Conservation (phyloP, 106 monocot species). For the Apostasia shenzhenica region DNA sequence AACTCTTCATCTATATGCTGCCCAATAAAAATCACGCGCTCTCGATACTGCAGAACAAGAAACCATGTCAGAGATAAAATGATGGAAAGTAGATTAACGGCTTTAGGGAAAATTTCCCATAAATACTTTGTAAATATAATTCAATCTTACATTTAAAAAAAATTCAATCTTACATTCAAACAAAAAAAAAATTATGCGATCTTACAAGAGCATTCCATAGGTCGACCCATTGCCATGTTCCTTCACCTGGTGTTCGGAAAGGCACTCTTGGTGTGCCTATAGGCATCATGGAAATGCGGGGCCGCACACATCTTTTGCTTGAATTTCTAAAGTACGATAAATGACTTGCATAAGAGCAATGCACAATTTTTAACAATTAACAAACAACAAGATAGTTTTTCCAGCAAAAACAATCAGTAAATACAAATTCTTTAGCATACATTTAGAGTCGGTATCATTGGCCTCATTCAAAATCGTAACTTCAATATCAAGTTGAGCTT, state of each 20-base stretch:
- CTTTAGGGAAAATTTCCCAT: too few species aligned
- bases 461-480: too few species aligned
- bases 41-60: slow-evolving; percentile 62
- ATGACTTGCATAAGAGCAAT: slow-evolving; percentile 1
- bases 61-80: neutral
- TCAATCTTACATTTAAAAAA: neutral
- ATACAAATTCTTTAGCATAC: too few species aligned
- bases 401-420: neutral
- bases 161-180: neutral
- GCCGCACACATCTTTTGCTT: slow-evolving; percentile 26
- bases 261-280: slow-evolving; percentile 84
- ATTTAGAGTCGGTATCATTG: too few species aligned
- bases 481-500: too few species aligned
- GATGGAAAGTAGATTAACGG: too few species aligned
- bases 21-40: slow-evolving; percentile 88
- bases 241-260: slow-evolving; percentile 78
- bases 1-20: slow-evolving; percentile 87
- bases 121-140: neutral
- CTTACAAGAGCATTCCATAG: slow-evolving; percentile 96
- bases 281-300: slow-evolving; percentile 69
- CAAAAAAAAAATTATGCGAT: neutral
- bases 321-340: slow-evolving; percentile 22
- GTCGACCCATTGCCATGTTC: slow-evolving; percentile 89
- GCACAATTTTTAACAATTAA: neutral
- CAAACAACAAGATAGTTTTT: neutral